Evolutionary conservation across 768 basidiomycete species (phyloP), one percentile per base, ranked within the genome.

Genomic region (Pholiota microspora): DNA sequence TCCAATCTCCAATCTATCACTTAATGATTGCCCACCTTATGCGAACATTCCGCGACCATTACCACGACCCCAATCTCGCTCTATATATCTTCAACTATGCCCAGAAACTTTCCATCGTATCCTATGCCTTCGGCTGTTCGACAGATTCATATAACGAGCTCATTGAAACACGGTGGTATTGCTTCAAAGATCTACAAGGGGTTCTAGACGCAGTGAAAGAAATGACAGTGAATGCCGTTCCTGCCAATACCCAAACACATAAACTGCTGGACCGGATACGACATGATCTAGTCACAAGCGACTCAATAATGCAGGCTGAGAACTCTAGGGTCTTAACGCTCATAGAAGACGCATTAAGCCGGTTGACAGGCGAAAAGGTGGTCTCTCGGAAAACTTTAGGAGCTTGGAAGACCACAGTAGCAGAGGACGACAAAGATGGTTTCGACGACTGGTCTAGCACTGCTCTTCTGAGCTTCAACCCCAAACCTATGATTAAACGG

Each of bases 61-160:
- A 89, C 68, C 69, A 69, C 15, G 86, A 94, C 56, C 93, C 94
- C 1, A 79, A 92, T 62, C 78, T 93, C 24, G 86, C 94, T 1
- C 79, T 98, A 15, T 78, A 86, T 16, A 78, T 96, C 23, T 98
- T 97, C 73, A 76, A 86, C 47, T 80, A 94, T 67, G 89, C 92
- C 0, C 82, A 85, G 35, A 79, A 79, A 35, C 79, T 85, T 3
- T 92, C 89, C 1, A 81, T 88, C 46, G 77, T 85, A 3, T 92
- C 89, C 4, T 98, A 92, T 68, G 87, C 95, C 27, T 86, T 87
- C 62, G 95, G 94, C 2, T 98, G 95, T 69, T 88, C 91, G 8
- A 89, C 94, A 0, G 78, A 78, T 8, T 89, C 87, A 0, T 97
- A 96, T 70, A 93, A 94, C 68, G 92, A 96, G 66, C 77, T 94